Evolutionary conservation across 805 yeast species (phyloP), one percentile per base, ranked within the genome.

Genomic region (Ogataea ganodermae): DNA sequence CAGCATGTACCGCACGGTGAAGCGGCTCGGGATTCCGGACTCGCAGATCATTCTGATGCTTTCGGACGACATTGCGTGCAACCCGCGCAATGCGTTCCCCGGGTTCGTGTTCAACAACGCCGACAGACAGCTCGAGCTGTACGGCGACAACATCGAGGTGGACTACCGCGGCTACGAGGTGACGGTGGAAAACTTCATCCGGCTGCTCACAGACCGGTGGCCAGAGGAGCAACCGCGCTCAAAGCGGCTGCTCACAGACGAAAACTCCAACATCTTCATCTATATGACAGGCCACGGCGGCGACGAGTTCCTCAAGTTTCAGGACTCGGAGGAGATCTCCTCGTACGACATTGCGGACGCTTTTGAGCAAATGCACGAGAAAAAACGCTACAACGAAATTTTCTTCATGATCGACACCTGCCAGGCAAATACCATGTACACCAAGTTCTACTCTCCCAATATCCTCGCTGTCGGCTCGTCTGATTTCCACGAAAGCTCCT

Each of bases 241-340:
- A 12, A 94, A 94, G 68, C 75, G 98, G 55, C 72, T 94, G 39
- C 70, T 91, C 50, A 89, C 98, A 0, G 98, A 94, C 71, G 97
- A 91, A 64, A 83, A 89, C 63, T 88, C 96, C 24, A 94, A 94
- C 65, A 89, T 94, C 42, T 88, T 94, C 67, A 86, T 94, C 22
- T 94, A 94, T 65, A 76, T 94, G 83, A 94, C 99, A 1, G 99
- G 99, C 20, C 99, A 94, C 67, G 99, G 99, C 20, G 99, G 99
- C 44, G 89, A 91, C 60, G 98, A 94, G 67, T 94, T 94, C 67
- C 77, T 94, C 59, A 94, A 94, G 68, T 94, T 94, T 67, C 99
- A 94, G 70, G 99, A 94, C 64, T 97, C 98, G 9, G 99, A 94
- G 66, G 99, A 94, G 61, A 90, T 94, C 48, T 90, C 96, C 1